Base-by-base conservation (phyloP, 352 stramenopile genomes). In the Globisporangium emineosum region DNA sequence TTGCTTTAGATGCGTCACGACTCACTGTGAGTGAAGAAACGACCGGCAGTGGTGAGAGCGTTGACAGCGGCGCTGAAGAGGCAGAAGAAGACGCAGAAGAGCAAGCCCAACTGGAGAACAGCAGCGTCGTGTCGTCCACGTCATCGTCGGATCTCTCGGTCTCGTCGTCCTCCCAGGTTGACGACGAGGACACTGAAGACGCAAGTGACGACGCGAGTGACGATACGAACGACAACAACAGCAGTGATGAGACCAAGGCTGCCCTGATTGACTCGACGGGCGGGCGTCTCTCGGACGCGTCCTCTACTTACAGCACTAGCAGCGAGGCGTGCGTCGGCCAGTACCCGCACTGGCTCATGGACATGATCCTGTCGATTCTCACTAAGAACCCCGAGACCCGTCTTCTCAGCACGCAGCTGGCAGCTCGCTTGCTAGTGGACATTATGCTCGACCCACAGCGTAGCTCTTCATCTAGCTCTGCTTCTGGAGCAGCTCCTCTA, bases 291-390 rank as follows among this genome's bases (percentile, higher is more conserved):
- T 58, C 52, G 0, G 30, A 58, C 19, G 7, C 35, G 13, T 59
- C 60, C 35, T 53, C 47, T 13, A 43, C 33, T 30, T 19, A n/a
- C 33, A 53, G 35, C 50, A 13, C 15, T 33, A 47, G 40, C 40
- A 27, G 19, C 0, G 62, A 67, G 12, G 17, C 35, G 40, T 69
- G 61, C 45, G 40, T 60, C 5, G 63, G 66, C 5, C 25, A 70
- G 27, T 86, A 86, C 52, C 72, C 66, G 21, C 64, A 76, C 40
- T 93, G 78, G 82, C 60, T 93, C 55, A 68, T 89, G 29, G 77
- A 88, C 3, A 49, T 69, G 35, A 51, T 79, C 50, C 59, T 93
- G 25, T 45, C 59, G 6, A 60, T 88, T 32, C 69, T 93, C 3
- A 67, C 78, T 29, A 73, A 70, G 19, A 82, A 78, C 10, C 66